Evolutionary conservation across 2,329 filamentous ascomycete species (phyloP).

Genomic region (Epichloe scottii): DNA sequence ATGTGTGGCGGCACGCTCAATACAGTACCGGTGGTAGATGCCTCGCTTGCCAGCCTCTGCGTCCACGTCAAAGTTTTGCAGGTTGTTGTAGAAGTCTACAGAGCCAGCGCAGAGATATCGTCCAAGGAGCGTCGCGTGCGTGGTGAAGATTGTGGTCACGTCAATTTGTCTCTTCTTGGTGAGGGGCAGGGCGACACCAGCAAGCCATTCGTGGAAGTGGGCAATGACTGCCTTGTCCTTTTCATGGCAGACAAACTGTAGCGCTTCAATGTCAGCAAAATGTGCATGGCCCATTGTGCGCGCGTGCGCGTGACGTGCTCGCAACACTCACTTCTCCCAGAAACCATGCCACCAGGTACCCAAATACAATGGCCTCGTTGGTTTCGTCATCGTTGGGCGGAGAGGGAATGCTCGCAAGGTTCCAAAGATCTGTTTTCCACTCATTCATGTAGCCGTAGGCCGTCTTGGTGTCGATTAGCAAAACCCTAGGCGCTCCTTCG

Average conservation of each 20-base stretch:
- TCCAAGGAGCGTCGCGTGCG: slow-evolving; percentile 87
- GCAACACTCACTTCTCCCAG: slow-evolving; percentile 66
- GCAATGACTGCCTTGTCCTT: slow-evolving; percentile 86
- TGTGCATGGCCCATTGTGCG: too few species aligned
- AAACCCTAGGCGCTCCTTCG: slow-evolving; percentile 83
- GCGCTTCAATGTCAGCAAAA: slow-evolving; percentile 2
- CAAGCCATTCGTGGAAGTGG: slow-evolving; percentile 98
- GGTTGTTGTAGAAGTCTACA: slow-evolving; percentile 98
- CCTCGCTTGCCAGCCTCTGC: slow-evolving; percentile 93
- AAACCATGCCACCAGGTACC: slow-evolving; percentile 96
- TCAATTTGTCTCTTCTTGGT: slow-evolving; percentile 92
- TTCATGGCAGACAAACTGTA: slow-evolving; percentile 83
- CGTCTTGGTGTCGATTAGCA: slow-evolving; percentile 90
- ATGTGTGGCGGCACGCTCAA: slow-evolving; percentile 87
- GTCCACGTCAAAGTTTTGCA: slow-evolving; percentile 94
- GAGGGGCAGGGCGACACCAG: slow-evolving; percentile 83
- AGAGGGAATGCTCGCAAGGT: slow-evolving; percentile 82
- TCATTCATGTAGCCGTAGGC: slow-evolving; percentile 86
- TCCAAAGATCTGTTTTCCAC: slow-evolving; percentile 96
- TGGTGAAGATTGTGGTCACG: slow-evolving; percentile 96
- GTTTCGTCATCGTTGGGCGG: slow-evolving; percentile 87
- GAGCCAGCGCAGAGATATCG: slow-evolving; percentile 95
- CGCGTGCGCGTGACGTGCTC: background rate
- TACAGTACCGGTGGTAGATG: slow-evolving; percentile 97
- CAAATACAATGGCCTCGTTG: slow-evolving; percentile 94